Evolutionary conservation across 129 eudicot genomes (phyloP).

Genomic region (Artemisia tridentata): DNA sequence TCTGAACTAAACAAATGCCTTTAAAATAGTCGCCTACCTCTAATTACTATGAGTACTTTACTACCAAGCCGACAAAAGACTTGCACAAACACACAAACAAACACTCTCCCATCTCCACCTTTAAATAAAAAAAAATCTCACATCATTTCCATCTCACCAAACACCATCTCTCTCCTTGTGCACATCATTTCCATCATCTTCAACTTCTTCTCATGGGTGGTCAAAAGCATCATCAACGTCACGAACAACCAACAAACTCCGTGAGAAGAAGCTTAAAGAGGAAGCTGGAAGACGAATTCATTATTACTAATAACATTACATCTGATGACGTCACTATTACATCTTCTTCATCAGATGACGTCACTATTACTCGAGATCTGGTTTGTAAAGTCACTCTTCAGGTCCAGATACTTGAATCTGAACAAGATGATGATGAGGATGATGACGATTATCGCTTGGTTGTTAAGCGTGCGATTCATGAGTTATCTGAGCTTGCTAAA

Average conservation of each 20-base stretch:
- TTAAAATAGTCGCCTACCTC: too few species aligned
- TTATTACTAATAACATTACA: slow-evolving; percentile 23
- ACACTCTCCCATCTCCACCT: slow-evolving; percentile 8
- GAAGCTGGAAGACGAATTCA: slow-evolving; percentile 48
- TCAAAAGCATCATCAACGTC: slow-evolving; percentile 30
- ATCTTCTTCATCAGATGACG: slow-evolving; percentile 33
- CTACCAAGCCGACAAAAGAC: too few species aligned
- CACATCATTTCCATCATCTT: neutral
- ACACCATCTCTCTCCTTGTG: neutral
- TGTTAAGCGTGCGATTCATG: slow-evolving; percentile 45
- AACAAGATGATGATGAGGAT: neutral
- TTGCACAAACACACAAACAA: neutral
- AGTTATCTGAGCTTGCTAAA: slow-evolving; percentile 55
- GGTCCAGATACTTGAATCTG: slow-evolving; percentile 37
- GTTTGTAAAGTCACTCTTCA: slow-evolving; percentile 39
- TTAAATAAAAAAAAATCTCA: too few species aligned
- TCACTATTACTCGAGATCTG: slow-evolving; percentile 35
- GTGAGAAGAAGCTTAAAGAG: slow-evolving; percentile 62
- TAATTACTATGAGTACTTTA: too few species aligned
- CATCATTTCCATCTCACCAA: slow-evolving; percentile 7
- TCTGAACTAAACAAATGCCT: too few species aligned
- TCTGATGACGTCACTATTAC: neutral
- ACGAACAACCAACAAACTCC: slow-evolving; percentile 41
- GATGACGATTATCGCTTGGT: slow-evolving; percentile 45
- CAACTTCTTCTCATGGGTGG: slow-evolving; percentile 45